Percentiles rank a stretch among this genome's conserved stretches.
phyloP scores from a whole-genome alignment of 495 filamentous ascomycete species.

The Aspergillus campestris region DNA sequence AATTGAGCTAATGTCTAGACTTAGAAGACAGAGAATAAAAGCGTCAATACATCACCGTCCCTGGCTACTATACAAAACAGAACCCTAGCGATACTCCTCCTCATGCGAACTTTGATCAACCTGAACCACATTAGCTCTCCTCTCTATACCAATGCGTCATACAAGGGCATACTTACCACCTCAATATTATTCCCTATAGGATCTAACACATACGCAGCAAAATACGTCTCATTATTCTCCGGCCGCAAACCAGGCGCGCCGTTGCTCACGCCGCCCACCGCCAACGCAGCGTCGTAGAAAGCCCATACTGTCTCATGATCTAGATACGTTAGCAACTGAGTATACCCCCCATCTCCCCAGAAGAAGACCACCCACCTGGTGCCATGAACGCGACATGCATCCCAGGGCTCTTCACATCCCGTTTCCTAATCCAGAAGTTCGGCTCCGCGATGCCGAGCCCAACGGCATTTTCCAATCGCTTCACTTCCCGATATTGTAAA shows the following conservation, averaged over 20 bases:
- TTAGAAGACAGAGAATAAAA: too few species aligned
- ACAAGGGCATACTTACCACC: constrained; percentile 19
- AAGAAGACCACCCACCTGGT: constrained; percentile 1
- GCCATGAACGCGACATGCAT: constrained; percentile 15
- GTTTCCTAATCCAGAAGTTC: constrained; percentile 31
- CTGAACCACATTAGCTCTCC: too few species aligned
- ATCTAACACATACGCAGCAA: constrained; percentile 44
- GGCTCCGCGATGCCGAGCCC: constrained; percentile 19
- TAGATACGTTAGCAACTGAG: constrained; percentile 1
- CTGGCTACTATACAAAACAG: too few species aligned
- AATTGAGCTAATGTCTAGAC: too few species aligned
- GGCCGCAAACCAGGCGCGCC: constrained; percentile 37
- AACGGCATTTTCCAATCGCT: constrained; percentile 18
- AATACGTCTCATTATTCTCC: constrained; percentile 34
- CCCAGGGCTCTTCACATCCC: constrained; percentile 2
- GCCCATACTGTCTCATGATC: constrained; percentile 28
- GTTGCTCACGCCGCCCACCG: constrained; percentile 39
- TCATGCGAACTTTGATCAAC: too few species aligned
- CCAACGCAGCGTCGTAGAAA: constrained; percentile 33
- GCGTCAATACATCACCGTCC: too few species aligned
- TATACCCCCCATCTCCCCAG: background rate
- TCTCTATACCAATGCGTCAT: too few species aligned
- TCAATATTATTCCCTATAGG: constrained; percentile 46
- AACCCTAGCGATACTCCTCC: too few species aligned
- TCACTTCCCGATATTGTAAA: constrained; percentile 26